Percentiles rank a stretch among this genome's conserved stretches.
Conservation (phyloP, 257 asterid species). For the Schizonepeta tenuifolia region DNA sequence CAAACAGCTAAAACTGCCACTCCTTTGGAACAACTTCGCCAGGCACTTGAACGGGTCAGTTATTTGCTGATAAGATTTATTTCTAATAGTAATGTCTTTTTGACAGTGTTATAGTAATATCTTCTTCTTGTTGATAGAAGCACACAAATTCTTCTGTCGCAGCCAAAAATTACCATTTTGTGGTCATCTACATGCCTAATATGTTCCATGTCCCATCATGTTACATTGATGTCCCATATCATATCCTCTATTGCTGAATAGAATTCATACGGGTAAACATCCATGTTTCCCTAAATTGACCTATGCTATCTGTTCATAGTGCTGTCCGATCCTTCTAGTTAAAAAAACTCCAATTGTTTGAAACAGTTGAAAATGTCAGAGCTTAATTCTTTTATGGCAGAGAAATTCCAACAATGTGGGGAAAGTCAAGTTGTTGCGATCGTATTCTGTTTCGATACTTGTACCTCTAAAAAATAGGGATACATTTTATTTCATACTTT, state of each 20-base stretch:
- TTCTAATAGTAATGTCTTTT: conserved; percentile 8
- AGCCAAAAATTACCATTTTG: conserved; percentile 6
- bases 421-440: conserved; percentile 9
- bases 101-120: not conserved
- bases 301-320: not conserved
- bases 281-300: not conserved
- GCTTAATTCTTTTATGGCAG: not conserved
- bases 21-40: conserved; percentile 87
- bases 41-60: conserved; percentile 77
- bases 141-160: not conserved
- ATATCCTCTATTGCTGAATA: conserved; percentile 20
- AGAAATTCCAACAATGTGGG: not conserved
- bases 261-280: conserved; percentile 19
- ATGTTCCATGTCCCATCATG: not conserved
- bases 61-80: conserved; percentile 25
- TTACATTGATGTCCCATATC: not conserved
- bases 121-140: conserved; percentile 13
- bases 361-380: conserved; percentile 9
- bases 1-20: conserved; percentile 73
- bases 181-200: conserved; percentile 8
- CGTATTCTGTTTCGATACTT: conserved; percentile 5
- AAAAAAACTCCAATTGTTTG: not conserved
- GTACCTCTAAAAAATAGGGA: not conserved
- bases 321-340: not conserved
- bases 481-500: not conserved